phyloP scores from a whole-genome alignment of 2,329 filamentous ascomycete species.

The Monilinia polystroma region DNA sequence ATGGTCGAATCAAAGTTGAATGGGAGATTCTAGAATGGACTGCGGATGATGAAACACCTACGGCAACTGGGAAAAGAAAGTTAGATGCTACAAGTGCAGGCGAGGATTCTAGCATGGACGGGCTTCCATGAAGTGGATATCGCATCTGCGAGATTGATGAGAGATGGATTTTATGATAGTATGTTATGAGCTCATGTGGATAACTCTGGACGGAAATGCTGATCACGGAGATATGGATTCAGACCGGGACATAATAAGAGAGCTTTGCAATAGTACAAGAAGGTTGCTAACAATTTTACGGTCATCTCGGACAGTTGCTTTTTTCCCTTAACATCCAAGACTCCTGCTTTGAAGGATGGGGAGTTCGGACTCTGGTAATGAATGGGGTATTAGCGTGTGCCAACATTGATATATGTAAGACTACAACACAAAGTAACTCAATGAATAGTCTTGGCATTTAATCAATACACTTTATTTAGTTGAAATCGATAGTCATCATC shows the following conservation, averaged over 20 bases:
- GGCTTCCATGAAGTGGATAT: background rate
- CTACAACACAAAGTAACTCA: conserved; percentile 8
- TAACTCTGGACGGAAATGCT: background rate
- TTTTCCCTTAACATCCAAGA: background rate
- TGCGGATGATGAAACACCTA: conserved; percentile 46
- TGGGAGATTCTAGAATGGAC: conserved; percentile 83
- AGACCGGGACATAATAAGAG: background rate
- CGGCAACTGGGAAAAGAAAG: conserved; percentile 46
- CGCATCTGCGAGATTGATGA: background rate
- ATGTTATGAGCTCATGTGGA: background rate
- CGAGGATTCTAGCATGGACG: conserved; percentile 24
- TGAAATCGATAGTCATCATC: background rate
- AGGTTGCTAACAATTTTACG: background rate
- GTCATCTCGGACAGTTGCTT: background rate
- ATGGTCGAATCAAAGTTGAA: conserved; percentile 67
- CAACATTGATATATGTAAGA: conserved; percentile 11
- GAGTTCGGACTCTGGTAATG: conserved; percentile 2
- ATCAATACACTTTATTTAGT: background rate
- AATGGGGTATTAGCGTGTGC: background rate
- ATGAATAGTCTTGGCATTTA: background rate
- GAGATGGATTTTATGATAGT: background rate
- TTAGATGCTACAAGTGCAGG: conserved; percentile 6
- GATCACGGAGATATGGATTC: background rate
- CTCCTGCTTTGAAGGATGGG: background rate
- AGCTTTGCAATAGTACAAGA: conserved; percentile 2